Evolutionary conservation across 2,329 filamentous ascomycete genomes (phyloP).

Genomic region (Cladosporium oxysporum): DNA sequence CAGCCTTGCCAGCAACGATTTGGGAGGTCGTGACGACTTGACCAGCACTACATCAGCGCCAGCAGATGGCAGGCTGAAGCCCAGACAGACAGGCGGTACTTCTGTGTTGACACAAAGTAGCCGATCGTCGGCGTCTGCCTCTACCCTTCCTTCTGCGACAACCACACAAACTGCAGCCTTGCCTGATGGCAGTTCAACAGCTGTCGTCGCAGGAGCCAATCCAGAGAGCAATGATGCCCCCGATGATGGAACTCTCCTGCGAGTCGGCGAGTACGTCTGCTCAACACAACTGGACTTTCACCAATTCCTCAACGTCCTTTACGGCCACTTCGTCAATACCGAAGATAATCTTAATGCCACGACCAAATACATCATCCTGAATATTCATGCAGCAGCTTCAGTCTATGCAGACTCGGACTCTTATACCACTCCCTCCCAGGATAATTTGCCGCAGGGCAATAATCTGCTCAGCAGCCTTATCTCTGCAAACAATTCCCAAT

Average conservation of each 20-base stretch:
- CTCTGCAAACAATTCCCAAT: conserved; percentile 49
- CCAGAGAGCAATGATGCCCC: conserved; percentile 18
- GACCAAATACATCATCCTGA: conserved; percentile 56
- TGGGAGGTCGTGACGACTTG: not conserved
- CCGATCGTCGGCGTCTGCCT: not conserved
- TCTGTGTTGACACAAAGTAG: conserved; percentile 3
- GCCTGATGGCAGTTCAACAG: conserved; percentile 8
- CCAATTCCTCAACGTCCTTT: conserved; percentile 52
- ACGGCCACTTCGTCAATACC: conserved; percentile 56
- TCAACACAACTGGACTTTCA: conserved; percentile 54
- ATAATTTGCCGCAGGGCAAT: conserved; percentile 46
- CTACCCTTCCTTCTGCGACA: not conserved
- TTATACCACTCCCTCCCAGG: conserved; percentile 43
- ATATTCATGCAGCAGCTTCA: conserved; percentile 58
- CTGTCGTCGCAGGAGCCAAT: conserved; percentile 15
- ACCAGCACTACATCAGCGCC: not conserved
- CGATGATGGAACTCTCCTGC: conserved; percentile 26
- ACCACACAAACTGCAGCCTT: not conserved
- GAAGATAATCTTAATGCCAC: conserved; percentile 57
- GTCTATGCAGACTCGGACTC: conserved; percentile 44
- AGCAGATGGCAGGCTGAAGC: not conserved
- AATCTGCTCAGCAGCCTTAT: conserved; percentile 53
- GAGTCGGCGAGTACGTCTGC: conserved; percentile 57
- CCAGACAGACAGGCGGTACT: conserved; percentile 4
- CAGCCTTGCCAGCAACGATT: conserved; percentile 20